These are phyloP conservation scores for Priceomyces fermenticarens DNA, from an alignment of 805 yeast genomes.

Conservation along the genomic window DNA sequence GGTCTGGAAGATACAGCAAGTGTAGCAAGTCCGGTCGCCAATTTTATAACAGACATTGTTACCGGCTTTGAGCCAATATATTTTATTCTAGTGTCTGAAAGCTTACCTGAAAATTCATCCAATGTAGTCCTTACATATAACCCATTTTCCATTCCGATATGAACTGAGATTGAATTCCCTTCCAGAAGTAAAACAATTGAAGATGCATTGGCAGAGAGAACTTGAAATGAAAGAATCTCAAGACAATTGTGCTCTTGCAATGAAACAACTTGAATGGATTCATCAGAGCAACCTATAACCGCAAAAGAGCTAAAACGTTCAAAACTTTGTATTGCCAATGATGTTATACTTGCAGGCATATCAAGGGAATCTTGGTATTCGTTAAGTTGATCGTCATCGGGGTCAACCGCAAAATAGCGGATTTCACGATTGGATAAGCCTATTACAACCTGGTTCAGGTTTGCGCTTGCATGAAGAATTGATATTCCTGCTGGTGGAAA, in stretches of 20 bases:
- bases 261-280: slow-evolving; percentile 65
- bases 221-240: slow-evolving; percentile 62
- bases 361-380: slow-evolving; percentile 68
- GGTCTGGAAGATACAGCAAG: slow-evolving; percentile 53
- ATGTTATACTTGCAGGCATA: slow-evolving; percentile 47
- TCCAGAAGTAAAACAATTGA: slow-evolving; percentile 23
- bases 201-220: slow-evolving; percentile 47
- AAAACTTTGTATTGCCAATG: slow-evolving; percentile 39
- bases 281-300: slow-evolving; percentile 71
- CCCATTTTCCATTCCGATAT: slow-evolving; percentile 84
- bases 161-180: slow-evolving; percentile 40
- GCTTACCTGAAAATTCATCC: slow-evolving; percentile 55
- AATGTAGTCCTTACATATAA: slow-evolving; percentile 64
- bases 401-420: slow-evolving; percentile 78
- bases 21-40: slow-evolving; percentile 28
- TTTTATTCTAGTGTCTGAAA: slow-evolving; percentile 61
- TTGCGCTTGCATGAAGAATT: slow-evolving; percentile 58
- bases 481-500: slow-evolving; percentile 73
- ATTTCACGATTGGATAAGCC: slow-evolving; percentile 72
- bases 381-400: slow-evolving; percentile 53
- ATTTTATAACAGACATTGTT: slow-evolving; percentile 36
- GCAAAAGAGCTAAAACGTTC: slow-evolving; percentile 51
- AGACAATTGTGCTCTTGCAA: slow-evolving; percentile 58
- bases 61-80: slow-evolving; percentile 74
- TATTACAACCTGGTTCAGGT: slow-evolving; percentile 64